phyloP scores from a whole-genome alignment of 345 rosid genomes.

The Citrus mangshanensis region DNA sequence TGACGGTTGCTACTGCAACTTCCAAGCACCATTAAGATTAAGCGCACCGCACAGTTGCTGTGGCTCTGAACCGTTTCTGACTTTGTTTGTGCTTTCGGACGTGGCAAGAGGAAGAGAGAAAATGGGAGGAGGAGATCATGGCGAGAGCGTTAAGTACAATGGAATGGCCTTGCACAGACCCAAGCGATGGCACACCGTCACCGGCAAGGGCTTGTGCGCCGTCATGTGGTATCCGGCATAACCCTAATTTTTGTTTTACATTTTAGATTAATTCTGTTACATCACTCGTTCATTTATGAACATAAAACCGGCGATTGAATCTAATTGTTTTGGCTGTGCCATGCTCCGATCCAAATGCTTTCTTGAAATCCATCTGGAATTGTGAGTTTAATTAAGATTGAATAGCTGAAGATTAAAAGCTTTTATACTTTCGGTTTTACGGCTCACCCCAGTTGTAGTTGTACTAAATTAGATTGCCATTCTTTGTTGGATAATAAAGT shows the following conservation, averaged over 20 bases:
- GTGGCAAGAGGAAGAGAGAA: conserved; percentile 6
- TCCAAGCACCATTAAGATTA: too few species aligned
- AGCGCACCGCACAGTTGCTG: too few species aligned
- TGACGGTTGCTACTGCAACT: neutral
- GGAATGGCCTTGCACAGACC: conserved; percentile 72
- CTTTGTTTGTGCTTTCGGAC: too few species aligned
- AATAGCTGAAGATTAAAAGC: neutral
- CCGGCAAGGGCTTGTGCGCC: conserved; percentile 91
- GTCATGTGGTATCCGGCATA: conserved; percentile 61
- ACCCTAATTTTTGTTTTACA: neutral
- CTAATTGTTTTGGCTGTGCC: neutral
- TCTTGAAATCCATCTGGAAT: neutral
- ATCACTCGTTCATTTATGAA: neutral
- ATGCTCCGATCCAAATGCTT: neutral
- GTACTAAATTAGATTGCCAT: neutral
- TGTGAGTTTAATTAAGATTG: neutral
- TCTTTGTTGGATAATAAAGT: neutral
- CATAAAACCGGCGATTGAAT: neutral
- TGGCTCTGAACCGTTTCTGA: too few species aligned
- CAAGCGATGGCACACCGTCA: conserved; percentile 80
- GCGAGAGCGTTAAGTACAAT: conserved; percentile 59
- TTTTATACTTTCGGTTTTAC: neutral
- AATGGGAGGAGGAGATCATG: conserved; percentile 80
- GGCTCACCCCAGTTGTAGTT: neutral
- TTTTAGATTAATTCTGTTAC: neutral